These are phyloP conservation scores for Paecilomyces sp. DNA, from an alignment of 2,329 filamentous ascomycete species.

Conservation along the genomic window DNA sequence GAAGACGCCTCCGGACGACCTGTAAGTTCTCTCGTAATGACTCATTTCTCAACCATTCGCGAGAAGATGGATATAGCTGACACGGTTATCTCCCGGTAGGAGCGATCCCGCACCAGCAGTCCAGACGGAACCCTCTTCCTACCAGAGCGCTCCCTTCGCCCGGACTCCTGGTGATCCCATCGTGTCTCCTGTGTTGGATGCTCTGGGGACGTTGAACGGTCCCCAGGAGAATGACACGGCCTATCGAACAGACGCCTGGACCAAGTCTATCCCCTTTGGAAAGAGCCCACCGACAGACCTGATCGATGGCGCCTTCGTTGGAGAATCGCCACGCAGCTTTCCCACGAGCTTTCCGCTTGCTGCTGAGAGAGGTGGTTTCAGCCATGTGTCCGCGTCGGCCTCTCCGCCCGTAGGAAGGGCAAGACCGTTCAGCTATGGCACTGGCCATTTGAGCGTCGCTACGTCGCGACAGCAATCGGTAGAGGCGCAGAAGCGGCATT, in stretches of 20 bases:
- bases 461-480: conserved; percentile 29
- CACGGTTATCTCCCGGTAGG: conserved; percentile 12
- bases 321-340: conserved; percentile 33
- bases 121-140: conserved; percentile 9
- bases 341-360: conserved; percentile 32
- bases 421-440: conserved; percentile 36
- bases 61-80: conserved; percentile 7
- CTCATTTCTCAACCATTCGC: neutral
- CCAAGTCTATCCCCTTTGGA: conserved; percentile 36
- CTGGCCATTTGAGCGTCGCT: conserved; percentile 28
- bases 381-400: conserved; percentile 32
- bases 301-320: conserved; percentile 25
- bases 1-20: conserved; percentile 25
- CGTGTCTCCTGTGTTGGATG: conserved; percentile 32
- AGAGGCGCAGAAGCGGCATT: conserved; percentile 33
- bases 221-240: conserved; percentile 26
- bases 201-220: conserved; percentile 25
- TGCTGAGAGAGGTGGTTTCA: conserved; percentile 32
- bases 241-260: conserved; percentile 36
- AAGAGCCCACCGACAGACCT: conserved; percentile 37
- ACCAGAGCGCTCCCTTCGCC: conserved; percentile 23
- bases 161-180: conserved; percentile 18
- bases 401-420: conserved; percentile 34
- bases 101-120: conserved; percentile 13
- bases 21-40: conserved; percentile 20